Base-by-base conservation (phyloP, 164 flowering plant genomes). In the Kalanchoe fedtschenkoi region DNA sequence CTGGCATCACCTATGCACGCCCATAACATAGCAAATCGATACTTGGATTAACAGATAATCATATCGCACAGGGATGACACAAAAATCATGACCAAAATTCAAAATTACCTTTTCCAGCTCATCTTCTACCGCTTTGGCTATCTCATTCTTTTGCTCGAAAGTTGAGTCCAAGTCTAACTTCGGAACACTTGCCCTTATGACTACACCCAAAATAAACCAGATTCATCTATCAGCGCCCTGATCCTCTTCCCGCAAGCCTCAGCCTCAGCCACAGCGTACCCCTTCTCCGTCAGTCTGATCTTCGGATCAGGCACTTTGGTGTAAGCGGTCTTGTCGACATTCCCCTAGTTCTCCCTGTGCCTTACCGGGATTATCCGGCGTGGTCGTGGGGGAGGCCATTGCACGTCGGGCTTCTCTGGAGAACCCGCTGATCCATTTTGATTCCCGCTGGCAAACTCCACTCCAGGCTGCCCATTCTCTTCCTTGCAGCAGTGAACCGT, bases 331-430 rank as follows among this genome's bases (percentile, higher is more conserved):
- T 81, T 86, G 44, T 83, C 85, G 0, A 85, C 81, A 46, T 85
- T 88, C 24, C 89, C 90, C 57, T 80, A 77, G 42, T 85, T 82
- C 76, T 88, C 70, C 11, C 96, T 90, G 63, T 88, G 96, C 38
- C 91, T 68, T 5, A 88, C 84, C 33, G 86, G 76, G 28, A 86
- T 86, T 54, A 86, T 86, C 51, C 96, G 76, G 24, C 85, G 81
- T 22, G 90, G 95, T 51, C 90, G 65, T 1, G 88, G 86, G 44
- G 88, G 82, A 30, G 35, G 60, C 7, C 19, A n/a, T 14, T 35
- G 42, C 1, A 43, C 28, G 3, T 34, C 28, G 13, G 30, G 10
- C 68, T 72, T 80, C 64, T 77, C 78, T 0, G 78, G 76, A 38
- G 77, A 76, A 35, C 60, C 60, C 22, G 62, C 60, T 4, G 65